These are phyloP conservation scores for Volvox carteri DNA, from an alignment of 163 green algal species.

Conservation along the genomic window DNA sequence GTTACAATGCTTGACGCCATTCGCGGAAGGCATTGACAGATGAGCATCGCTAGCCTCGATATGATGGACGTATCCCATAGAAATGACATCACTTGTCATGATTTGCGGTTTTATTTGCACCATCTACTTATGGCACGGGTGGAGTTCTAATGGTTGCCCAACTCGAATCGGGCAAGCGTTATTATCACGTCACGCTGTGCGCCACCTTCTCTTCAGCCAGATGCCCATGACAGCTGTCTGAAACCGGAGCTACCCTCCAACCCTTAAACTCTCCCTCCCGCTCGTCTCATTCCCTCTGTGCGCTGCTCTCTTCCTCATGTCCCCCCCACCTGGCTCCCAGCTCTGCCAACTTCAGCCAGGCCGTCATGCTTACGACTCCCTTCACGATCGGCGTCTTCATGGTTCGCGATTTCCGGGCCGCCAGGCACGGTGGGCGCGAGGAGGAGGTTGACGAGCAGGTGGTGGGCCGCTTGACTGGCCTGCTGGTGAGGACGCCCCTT, in stretches of 20 bases:
- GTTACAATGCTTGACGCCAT: not conserved
- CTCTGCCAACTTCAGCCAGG: slow-evolving; percentile 46
- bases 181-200: too few relatives aligned
- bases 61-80: not conserved
- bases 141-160: too few relatives aligned
- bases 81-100: not conserved
- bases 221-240: too few relatives aligned
- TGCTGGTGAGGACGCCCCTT: slow-evolving; percentile 48
- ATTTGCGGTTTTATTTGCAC: too few relatives aligned
- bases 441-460: slow-evolving; percentile 53
- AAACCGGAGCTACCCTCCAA: too few relatives aligned
- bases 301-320: slow-evolving; percentile 1
- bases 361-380: slow-evolving; percentile 42
- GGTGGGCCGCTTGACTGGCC: slow-evolving; percentile 58
- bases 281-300: not conserved
- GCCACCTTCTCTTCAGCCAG: too few relatives aligned
- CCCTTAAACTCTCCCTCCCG: not conserved
- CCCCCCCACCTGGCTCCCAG: not conserved
- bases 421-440: not conserved
- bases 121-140: too few relatives aligned
- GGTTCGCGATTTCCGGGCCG: slow-evolving; percentile 37
- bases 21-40: not conserved
- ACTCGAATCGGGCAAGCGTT: too few relatives aligned
- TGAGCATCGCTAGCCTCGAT: not conserved
- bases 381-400: slow-evolving; percentile 57